Evolutionary conservation across 495 filamentous ascomycete genomes (phyloP).

Genomic region (Rostrohypoxylon terebratum): DNA sequence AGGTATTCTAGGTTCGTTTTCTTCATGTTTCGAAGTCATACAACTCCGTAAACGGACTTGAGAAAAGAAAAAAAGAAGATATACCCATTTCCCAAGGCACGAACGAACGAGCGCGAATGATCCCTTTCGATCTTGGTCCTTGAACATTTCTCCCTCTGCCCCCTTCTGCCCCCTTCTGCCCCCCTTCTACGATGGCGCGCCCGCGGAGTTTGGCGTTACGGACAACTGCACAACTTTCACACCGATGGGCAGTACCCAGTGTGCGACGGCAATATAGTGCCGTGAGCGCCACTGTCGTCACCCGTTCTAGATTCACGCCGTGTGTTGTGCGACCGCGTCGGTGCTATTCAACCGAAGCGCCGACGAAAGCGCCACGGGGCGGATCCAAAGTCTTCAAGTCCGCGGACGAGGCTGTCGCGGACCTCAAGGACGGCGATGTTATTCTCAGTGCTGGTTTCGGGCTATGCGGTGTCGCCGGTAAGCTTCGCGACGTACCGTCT

Average conservation of each 20-base stretch:
- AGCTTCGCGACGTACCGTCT: constrained; percentile 18
- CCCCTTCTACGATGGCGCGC: constrained; percentile 40
- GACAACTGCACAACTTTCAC: constrained; percentile 39
- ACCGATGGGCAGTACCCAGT: constrained; percentile 38
- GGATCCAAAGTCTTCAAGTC: constrained; percentile 66
- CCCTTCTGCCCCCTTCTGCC: constrained; percentile 13
- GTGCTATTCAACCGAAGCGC: constrained; percentile 42
- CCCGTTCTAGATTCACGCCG: constrained; percentile 1
- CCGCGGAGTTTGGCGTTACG: constrained; percentile 33
- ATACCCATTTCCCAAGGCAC: neutral
- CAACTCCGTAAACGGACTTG: constrained; percentile 1
- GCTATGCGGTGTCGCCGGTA: constrained; percentile 70
- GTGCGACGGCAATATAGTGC: constrained; percentile 27
- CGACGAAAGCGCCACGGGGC: constrained; percentile 49
- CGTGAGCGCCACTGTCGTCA: neutral
- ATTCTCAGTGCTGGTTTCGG: constrained; percentile 72
- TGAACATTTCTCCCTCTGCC: constrained; percentile 10
- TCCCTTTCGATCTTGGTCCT: constrained; percentile 5
- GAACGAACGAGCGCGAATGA: constrained; percentile 11
- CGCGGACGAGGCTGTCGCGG: constrained; percentile 71
- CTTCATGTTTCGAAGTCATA: neutral
- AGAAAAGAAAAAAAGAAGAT: constrained; percentile 1
- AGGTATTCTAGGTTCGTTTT: neutral
- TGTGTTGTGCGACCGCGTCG: constrained; percentile 18
- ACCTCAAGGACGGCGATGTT: constrained; percentile 68